Percentiles rank a stretch among this genome's conserved stretches.
Evolutionary conservation across 2,329 filamentous ascomycete genomes (phyloP).

Genomic region (Monosporascus sp.): DNA sequence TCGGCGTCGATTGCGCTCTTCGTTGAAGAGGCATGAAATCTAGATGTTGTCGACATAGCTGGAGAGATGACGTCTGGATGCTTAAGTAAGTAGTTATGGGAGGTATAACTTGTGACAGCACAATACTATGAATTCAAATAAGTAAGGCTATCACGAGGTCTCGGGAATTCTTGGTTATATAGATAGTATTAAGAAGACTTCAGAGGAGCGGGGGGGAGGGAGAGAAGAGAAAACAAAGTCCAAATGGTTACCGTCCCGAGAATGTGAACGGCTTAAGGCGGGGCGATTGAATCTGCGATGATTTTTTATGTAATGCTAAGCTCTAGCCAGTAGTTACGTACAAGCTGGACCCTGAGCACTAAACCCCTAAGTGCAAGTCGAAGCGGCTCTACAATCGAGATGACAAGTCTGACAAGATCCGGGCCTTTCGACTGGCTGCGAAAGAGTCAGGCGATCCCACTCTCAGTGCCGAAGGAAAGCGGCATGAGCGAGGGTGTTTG

Average conservation of each 20-base stretch:
- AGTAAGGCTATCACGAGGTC: background rate
- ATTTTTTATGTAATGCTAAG: constrained; percentile 26
- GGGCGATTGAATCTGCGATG: constrained; percentile 13
- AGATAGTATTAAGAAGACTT: too few species aligned
- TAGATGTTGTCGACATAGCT: constrained; percentile 43
- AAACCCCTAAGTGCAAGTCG: constrained; percentile 57
- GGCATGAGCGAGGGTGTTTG: background rate
- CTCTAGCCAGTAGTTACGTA: background rate
- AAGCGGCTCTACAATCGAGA: constrained; percentile 32
- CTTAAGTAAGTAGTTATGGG: background rate
- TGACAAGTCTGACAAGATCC: background rate
- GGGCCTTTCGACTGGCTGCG: background rate
- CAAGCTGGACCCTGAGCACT: constrained; percentile 24
- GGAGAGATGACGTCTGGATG: constrained; percentile 2
- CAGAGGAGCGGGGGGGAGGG: background rate
- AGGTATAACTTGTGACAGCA: background rate
- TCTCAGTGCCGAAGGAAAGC: background rate
- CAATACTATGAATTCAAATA: constrained; percentile 9
- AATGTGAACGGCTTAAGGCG: background rate
- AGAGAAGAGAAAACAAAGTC: background rate
- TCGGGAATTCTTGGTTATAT: background rate
- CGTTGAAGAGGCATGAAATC: constrained; percentile 73
- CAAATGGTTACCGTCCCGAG: background rate
- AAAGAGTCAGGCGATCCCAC: background rate
- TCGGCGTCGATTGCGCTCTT: constrained; percentile 75